Percentiles rank a stretch among this genome's conserved stretches.
Conservation (phyloP, 1,284 basidiomycete species). For the Agaricales sp. region DNA sequence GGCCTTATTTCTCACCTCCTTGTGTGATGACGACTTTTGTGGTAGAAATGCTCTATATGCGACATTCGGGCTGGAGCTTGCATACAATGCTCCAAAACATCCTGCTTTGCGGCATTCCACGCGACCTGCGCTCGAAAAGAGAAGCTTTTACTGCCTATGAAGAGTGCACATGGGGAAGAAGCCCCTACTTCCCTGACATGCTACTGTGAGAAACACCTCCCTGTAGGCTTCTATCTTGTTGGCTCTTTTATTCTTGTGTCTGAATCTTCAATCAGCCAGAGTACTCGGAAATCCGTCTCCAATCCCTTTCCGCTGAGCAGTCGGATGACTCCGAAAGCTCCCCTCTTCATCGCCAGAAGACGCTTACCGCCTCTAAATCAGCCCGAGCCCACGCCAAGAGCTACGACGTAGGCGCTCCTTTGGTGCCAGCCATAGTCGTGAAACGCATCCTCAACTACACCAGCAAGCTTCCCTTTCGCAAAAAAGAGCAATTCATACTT, state of each 20-base stretch:
- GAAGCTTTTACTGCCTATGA: conserved; percentile 81
- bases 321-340: conserved; percentile 25
- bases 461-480: conserved; percentile 60
- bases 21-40: not conserved
- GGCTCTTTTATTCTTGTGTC: conserved; percentile 2
- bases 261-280: conserved; percentile 24
- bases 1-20: not conserved
- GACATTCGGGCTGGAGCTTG: conserved; percentile 81
- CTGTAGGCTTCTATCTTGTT: conserved; percentile 41
- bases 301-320: conserved; percentile 43
- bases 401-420: conserved; percentile 69
- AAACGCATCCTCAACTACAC: conserved; percentile 76
- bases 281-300: conserved; percentile 48
- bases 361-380: conserved; percentile 45
- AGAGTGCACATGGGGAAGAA: conserved; percentile 66
- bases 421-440: conserved; percentile 66
- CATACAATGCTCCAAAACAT: conserved; percentile 91
- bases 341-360: conserved; percentile 10
- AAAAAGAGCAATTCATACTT: conserved; percentile 71
- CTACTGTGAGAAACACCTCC: conserved; percentile 84
- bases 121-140: conserved; percentile 88
- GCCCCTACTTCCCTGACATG: conserved; percentile 54
- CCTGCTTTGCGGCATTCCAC: conserved; percentile 93
- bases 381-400: conserved; percentile 76
- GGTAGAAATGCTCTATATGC: conserved; percentile 80